Evolutionary conservation across 169 alveolate genomes (phyloP).

Genomic region (Nephromyces sp.): DNA sequence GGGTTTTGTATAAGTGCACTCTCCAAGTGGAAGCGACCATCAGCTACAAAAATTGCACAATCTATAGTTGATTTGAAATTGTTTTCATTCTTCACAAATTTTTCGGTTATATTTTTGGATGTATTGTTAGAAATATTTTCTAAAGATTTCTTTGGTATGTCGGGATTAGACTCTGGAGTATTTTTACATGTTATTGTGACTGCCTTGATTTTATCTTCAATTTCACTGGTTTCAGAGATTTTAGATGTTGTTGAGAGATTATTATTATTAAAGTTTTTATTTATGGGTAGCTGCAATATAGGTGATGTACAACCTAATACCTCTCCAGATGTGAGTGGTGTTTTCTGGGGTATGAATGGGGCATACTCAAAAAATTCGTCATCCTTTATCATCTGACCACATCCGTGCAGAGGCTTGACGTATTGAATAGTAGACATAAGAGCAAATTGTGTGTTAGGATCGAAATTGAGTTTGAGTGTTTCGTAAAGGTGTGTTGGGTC

Average conservation of each 20-base stretch:
- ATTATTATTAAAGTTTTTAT: not conserved
- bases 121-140: not conserved
- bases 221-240: not conserved
- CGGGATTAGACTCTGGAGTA: not conserved
- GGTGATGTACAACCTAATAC: slow-evolving; percentile 82
- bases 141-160: not conserved
- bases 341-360: slow-evolving; percentile 76
- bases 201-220: not conserved
- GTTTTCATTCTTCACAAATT: not conserved
- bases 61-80: slow-evolving; percentile 18
- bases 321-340: slow-evolving; percentile 95
- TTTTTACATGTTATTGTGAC: not conserved
- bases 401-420: slow-evolving; percentile 6
- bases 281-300: too few species aligned
- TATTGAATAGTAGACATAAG: slow-evolving; percentile 81
- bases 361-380: slow-evolving; percentile 7
- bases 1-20: slow-evolving; percentile 96
- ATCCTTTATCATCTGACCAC: not conserved
- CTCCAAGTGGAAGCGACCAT: slow-evolving; percentile 99
- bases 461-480: slow-evolving; percentile 55
- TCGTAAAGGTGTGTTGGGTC: slow-evolving; percentile 74
- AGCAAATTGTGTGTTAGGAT: slow-evolving; percentile 49
- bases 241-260: not conserved
- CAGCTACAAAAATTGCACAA: slow-evolving; percentile 82
- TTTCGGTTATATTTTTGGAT: too few species aligned